Conservation (phyloP, 805 yeast genomes). For the Kodamaea laetipori region DNA sequence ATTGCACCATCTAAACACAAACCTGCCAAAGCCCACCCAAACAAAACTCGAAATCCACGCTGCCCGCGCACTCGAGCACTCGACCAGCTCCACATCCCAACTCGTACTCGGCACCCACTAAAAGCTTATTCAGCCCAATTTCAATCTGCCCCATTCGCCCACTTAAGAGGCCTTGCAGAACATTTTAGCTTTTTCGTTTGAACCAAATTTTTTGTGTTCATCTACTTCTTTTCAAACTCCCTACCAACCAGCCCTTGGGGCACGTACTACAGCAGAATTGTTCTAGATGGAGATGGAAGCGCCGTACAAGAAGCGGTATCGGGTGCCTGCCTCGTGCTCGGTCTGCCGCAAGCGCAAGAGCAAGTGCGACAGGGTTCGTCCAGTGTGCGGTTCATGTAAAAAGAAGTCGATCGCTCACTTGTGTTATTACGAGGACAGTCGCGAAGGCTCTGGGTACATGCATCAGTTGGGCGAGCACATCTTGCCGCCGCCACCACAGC, state of each 20-base stretch:
- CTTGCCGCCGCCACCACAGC: constrained; percentile 11
- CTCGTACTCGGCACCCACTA: background rate
- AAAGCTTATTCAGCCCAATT: background rate
- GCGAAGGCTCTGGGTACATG: constrained; percentile 8
- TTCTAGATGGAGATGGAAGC: constrained; percentile 11
- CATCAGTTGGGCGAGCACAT: constrained; percentile 11
- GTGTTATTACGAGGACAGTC: constrained; percentile 37
- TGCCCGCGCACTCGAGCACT: background rate
- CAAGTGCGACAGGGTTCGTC: constrained; percentile 44
- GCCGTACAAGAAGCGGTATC: constrained; percentile 35
- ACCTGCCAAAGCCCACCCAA: too few relatives aligned
- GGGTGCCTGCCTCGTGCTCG: constrained; percentile 47
- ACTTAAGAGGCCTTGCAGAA: constrained; percentile 1
- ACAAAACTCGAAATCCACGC: background rate
- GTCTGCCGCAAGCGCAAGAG: constrained; percentile 47
- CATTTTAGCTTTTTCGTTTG: constrained; percentile 1
- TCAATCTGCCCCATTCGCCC: background rate
- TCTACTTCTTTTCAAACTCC: background rate
- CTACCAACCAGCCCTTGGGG: constrained; percentile 1
- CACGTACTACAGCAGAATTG: background rate
- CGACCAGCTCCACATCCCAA: background rate
- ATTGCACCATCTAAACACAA: too few relatives aligned
- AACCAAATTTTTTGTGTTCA: constrained; percentile 1
- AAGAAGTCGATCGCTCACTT: constrained; percentile 46
- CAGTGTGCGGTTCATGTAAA: constrained; percentile 46